phyloP scores from a whole-genome alignment of 2,329 filamentous ascomycete species.

The Cladosporium sphaerospermum region DNA sequence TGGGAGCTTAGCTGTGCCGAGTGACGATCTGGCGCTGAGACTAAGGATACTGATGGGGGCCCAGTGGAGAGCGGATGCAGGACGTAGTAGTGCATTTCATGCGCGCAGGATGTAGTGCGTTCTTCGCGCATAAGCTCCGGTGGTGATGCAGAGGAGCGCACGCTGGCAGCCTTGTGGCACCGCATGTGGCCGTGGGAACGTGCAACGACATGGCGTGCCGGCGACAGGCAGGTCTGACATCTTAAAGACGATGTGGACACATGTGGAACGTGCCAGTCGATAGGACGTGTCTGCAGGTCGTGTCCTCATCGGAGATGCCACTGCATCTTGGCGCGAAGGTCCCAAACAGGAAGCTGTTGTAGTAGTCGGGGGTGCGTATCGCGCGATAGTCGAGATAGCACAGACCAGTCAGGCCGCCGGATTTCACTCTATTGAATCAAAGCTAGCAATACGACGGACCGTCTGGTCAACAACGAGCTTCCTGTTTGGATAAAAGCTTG shows the following conservation, averaged over 20 bases:
- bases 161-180: background rate
- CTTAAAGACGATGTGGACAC: background rate
- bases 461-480: too few relatives aligned
- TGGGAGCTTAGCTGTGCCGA: background rate
- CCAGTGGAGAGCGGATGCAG: background rate
- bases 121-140: background rate
- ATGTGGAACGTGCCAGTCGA: conserved; percentile 1
- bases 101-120: background rate
- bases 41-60: background rate
- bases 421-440: background rate
- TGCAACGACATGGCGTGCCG: background rate
- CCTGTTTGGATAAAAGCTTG: background rate
- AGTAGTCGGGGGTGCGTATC: background rate
- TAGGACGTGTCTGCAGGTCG: background rate
- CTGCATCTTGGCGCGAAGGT: background rate
- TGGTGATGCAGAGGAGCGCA: background rate
- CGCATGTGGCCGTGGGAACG: background rate
- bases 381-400: background rate
- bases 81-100: too few relatives aligned
- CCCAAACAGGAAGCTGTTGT: background rate
- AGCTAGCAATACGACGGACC: too few relatives aligned
- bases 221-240: conserved; percentile 1
- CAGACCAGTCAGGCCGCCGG: background rate
- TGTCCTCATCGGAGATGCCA: conserved; percentile 2
- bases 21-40: background rate